Base-by-base conservation (phyloP, 1,284 basidiomycete genomes). In the Wolfiporia cocos region DNA sequence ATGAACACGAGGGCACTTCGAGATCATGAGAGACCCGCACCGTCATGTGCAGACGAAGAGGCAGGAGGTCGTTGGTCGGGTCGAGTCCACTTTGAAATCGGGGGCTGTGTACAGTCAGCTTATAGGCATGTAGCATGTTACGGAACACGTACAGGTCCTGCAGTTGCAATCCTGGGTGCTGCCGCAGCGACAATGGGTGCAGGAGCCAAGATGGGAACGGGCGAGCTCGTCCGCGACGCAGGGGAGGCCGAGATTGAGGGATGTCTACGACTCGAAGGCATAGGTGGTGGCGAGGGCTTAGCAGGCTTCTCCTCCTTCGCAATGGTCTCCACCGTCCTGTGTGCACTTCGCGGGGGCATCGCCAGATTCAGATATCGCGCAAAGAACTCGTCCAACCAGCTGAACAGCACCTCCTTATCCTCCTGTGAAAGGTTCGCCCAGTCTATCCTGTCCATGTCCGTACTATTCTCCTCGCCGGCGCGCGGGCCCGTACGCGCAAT, bases 351-450 rank as follows among this genome's bases (percentile, higher is more conserved):
- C 4, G 53, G 42, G 1, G 43, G 42, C n/a, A 53, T 30, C 3
- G 52, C 34, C 3, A 39, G 39, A 9, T 50, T 47, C 5, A 73
- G 53, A 42, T 65, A 68, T 31, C 68, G 67, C 15, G 72, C 69
- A 53, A 88, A 88, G 61, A 82, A 89, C 55, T 86, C 83, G 54
- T 91, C 86, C 14, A 90, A 64, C 78, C 83, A 86, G 39, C 61
- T 61, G 58, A 90, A 91, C 54, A 90, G 81, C 14, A 65, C 73
- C 24, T 76, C 61, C 57, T 87, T 90, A 54, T 91, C 86, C 52
- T 77, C 68, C 6, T 56, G 51, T 1, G 76, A 73, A 32, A 89
- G 65, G 56, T 84, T 78, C 3, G 66, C 57, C 86, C 86, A 89
- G 54, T 86, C 78, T 22, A 89, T 74, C 34, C 47, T 49, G 28